Base-by-base conservation (phyloP, 192 early-diverging fungal species). In the Coemansia aciculifera region DNA sequence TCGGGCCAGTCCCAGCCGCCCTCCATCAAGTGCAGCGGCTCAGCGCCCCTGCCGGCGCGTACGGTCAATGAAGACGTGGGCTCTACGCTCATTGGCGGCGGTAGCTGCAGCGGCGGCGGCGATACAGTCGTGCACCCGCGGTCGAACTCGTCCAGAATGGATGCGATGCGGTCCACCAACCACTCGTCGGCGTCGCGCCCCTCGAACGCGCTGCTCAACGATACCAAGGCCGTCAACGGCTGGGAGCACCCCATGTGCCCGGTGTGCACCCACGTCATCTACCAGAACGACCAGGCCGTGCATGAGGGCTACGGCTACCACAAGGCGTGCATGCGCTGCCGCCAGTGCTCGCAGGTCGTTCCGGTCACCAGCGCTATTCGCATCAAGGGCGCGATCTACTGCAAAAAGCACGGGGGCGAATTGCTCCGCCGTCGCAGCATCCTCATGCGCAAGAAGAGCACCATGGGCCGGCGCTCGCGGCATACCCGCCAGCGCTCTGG, bases 361-460 rank as follows among this genome's bases (percentile, higher is more conserved):
- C 77, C 73, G 1, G 59, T 68, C 0, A 59, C 67, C 38, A 73
- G 63, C 19, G 80, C 77, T 11, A 63, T 83, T 19, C 80, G 84
- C 34, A 81, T 85, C 61, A 77, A 81, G 66, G 84, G 80, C 54
- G 72, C 75, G 2, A 60, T 83, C 23, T 85, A 85, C 77, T 85
- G 84, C 67, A 79, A 78, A 29, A 77, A 85, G 71, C 84, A 85
- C 36, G 84, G 79, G 11, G 67, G 66, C 12, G 74, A 76, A 64
- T 61, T 85, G 37, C 68, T 85, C 21, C 84, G 84, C 9, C 77
- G 84, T 15, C 84, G 84, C 63, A 85, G 84, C 39, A 85, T 83
- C 39, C 74, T 85, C 63, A 85, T 85, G 81, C 81, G 77, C 77
- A 79, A 79, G 63, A 84, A 83, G 75, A 83, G 80, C 75, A 83